Percentiles rank a stretch among this genome's conserved stretches.
Evolutionary conservation across 768 basidiomycete genomes (phyloP).

Genomic region (Coprinellus micaceus): DNA sequence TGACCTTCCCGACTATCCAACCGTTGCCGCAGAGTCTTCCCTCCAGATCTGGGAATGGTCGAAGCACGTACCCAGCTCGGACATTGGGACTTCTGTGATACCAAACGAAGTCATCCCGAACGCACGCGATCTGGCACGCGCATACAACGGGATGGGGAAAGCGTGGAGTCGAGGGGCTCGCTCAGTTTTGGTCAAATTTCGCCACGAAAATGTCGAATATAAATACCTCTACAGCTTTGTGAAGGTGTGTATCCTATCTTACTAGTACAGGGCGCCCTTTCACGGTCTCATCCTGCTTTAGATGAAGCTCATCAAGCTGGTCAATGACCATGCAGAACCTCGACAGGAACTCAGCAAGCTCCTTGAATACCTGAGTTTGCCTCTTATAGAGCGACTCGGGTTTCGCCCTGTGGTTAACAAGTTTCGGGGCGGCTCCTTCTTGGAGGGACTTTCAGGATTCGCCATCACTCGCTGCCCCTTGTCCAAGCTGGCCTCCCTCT

Average conservation of each 20-base stretch:
- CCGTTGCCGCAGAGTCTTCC: neutral
- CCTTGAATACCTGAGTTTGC: neutral
- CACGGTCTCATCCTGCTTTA: neutral
- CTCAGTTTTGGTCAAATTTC: too few species aligned
- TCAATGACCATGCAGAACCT: neutral
- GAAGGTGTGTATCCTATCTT: neutral
- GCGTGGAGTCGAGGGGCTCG: too few species aligned
- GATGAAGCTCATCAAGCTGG: neutral
- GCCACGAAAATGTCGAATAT: too few species aligned
- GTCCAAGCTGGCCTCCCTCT: neutral
- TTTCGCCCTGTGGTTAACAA: conserved; percentile 3
- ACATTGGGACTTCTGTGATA: neutral
- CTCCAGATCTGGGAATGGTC: neutral
- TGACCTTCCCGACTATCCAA: neutral
- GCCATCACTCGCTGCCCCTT: neutral
- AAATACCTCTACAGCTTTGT: neutral
- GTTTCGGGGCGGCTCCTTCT: neutral
- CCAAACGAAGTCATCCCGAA: too few species aligned
- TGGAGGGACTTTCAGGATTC: neutral
- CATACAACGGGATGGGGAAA: too few species aligned
- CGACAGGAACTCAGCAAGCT: neutral
- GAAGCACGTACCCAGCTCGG: neutral
- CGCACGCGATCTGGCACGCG: too few species aligned
- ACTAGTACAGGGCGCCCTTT: neutral
- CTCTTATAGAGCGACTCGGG: conserved; percentile 1